Evolutionary conservation across 805 yeast species (phyloP).

Genomic region (Komagataella pseudopastoris): DNA sequence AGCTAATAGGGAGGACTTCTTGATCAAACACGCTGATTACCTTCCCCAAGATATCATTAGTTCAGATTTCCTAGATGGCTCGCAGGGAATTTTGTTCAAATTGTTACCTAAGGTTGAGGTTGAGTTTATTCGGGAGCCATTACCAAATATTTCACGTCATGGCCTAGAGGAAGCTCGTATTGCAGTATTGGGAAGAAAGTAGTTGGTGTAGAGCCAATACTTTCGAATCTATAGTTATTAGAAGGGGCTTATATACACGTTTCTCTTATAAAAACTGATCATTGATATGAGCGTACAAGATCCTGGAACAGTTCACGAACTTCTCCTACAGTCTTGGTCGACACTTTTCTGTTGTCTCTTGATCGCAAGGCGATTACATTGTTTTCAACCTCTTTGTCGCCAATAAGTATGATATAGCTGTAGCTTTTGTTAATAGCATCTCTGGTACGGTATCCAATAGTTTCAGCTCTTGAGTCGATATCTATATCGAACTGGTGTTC

Average conservation of each 20-base stretch:
- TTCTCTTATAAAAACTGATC: slow-evolving; percentile 6
- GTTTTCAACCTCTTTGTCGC: slow-evolving; percentile 64
- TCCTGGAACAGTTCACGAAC: slow-evolving; percentile 37
- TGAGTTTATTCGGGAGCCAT: slow-evolving; percentile 4
- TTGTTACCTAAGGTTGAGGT: slow-evolving; percentile 4
- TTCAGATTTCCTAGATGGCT: background rate
- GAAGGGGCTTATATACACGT: background rate
- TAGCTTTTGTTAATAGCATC: slow-evolving; percentile 68
- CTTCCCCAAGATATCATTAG: slow-evolving; percentile 30
- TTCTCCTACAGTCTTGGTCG: slow-evolving; percentile 32
- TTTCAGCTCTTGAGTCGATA: slow-evolving; percentile 58
- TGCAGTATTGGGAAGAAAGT: background rate
- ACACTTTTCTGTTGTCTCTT: slow-evolving; percentile 32
- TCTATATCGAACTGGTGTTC: slow-evolving; percentile 61
- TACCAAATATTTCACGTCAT: slow-evolving; percentile 3
- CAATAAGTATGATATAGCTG: slow-evolving; percentile 71
- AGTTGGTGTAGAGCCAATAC: background rate
- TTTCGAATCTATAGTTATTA: slow-evolving; percentile 3
- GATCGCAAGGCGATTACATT: slow-evolving; percentile 53
- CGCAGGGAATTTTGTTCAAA: slow-evolving; percentile 4
- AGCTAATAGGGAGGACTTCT: slow-evolving; percentile 25
- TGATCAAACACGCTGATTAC: slow-evolving; percentile 34
- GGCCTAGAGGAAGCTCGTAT: background rate
- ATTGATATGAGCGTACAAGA: slow-evolving; percentile 35
- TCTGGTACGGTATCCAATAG: slow-evolving; percentile 69